Base-by-base conservation (phyloP, 2,329 filamentous ascomycete genomes). In the Ophiostoma sp. region DNA sequence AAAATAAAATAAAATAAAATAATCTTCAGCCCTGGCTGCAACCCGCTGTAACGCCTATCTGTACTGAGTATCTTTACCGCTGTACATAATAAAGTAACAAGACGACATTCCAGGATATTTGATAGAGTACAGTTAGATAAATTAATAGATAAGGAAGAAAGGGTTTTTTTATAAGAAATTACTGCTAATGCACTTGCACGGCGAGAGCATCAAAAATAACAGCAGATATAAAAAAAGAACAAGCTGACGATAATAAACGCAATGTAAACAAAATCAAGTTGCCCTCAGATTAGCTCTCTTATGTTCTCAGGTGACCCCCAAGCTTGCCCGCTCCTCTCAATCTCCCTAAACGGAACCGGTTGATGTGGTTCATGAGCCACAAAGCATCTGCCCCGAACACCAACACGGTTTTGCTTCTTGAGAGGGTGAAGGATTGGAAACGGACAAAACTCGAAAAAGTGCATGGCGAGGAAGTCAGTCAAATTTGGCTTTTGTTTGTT, bases 401-500 rank as follows among this genome's bases (percentile, higher is more conserved):
- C n/a, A 31, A 4, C 48, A 35, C 23, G 35, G 52, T 20, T 17
- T 36, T 35, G 35, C n/a, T 48, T 48, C 44, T 48, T 20, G 20
- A 17, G 8, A 48, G 17, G 35, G 10, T n/a, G 52, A 23, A 27
- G 31, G n/a, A 15, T 27, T 8, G 67, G 6, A 20, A 64, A 17
- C 60, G 2, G 60, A 23, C 60, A 64, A 64, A 65, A 39, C 35
- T 41, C 31, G 33, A 39, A 11, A 23, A 39, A 65, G 62, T 65
- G 62, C 35, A 39, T 39, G 62, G 62, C 62, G 35, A 65, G 62
- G 62, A 8, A 27, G 62, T 65, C 54, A 70, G 72, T 73, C 72
- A 73, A 73, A 72, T 73, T 73, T 73, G 72, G 72, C 72, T 73
- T 73, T 73, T 73, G 72, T 62, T 70, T 68, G 31, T 70, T 70